These are phyloP conservation scores for Dactylellina cionopaga DNA, from an alignment of 2,329 filamentous ascomycete species.

Conservation along the genomic window DNA sequence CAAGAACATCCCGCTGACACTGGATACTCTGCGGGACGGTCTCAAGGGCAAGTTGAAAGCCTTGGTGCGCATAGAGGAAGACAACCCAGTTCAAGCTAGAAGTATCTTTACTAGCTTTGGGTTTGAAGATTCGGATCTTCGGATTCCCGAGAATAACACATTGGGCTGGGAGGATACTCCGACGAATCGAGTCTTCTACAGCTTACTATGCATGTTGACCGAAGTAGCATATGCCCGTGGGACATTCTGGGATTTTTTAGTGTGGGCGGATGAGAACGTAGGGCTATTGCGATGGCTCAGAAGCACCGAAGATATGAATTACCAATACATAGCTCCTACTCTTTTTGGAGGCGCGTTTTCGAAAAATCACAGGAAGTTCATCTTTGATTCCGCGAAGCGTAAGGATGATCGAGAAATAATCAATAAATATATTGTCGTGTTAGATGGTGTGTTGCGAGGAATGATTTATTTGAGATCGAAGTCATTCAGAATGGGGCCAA, in stretches of 20 bases:
- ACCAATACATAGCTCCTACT: not conserved
- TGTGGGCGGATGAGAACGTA: constrained; percentile 18
- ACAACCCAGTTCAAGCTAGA: not conserved
- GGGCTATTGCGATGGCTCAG: constrained; percentile 25
- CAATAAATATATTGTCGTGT: not conserved
- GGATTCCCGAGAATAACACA: not conserved
- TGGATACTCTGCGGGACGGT: not conserved
- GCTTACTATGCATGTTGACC: not conserved
- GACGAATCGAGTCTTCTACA: constrained; percentile 14
- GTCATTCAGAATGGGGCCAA: constrained; percentile 13
- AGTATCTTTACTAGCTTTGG: not conserved
- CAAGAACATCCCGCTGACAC: constrained; percentile 10
- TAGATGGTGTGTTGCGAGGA: not conserved
- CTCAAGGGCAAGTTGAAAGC: constrained; percentile 1
- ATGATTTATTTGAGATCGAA: not conserved
- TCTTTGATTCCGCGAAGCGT: constrained; percentile 5
- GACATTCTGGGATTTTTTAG: constrained; percentile 10
- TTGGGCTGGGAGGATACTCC: not conserved
- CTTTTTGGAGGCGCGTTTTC: constrained; percentile 18
- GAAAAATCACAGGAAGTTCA: not conserved
- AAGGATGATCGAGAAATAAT: not conserved
- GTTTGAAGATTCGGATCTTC: not conserved
- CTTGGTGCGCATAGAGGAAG: not conserved
- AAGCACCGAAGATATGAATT: not conserved
- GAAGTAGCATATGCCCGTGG: not conserved